A percentile compares a stretch with the other conserved stretches of the same genome.
phyloP scores from a whole-genome alignment of 257 asterid species.

The Scutellaria baicalensis region DNA sequence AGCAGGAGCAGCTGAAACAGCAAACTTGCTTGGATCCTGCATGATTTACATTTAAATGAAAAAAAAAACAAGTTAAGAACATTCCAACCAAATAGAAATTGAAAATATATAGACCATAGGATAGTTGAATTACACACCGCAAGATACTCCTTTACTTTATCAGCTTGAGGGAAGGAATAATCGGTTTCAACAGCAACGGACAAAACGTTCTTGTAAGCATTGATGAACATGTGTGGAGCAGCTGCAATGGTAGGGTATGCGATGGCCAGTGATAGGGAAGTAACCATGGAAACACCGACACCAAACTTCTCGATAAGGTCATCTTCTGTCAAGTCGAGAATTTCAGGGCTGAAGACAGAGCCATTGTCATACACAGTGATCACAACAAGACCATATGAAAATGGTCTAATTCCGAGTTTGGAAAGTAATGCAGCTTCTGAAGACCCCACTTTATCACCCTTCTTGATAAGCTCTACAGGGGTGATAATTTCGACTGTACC shows the following conservation, averaged over 20 bases:
- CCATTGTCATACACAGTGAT: conserved; percentile 73
- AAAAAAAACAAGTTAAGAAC: no score
- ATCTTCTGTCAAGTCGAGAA: conserved; percentile 79
- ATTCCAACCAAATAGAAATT: background rate
- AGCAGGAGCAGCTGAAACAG: conserved; percentile 48
- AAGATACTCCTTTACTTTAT: conserved; percentile 82
- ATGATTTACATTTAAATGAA: background rate
- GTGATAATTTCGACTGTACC: conserved; percentile 97
- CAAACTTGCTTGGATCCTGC: conserved; percentile 87
- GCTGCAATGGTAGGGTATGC: conserved; percentile 89
- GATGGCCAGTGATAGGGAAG: conserved; percentile 62
- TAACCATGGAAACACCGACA: conserved; percentile 66
- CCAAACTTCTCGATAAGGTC: conserved; percentile 77
- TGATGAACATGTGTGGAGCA: conserved; percentile 86
- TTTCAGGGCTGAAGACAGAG: conserved; percentile 84
- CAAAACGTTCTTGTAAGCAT: conserved; percentile 73
- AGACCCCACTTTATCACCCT: conserved; percentile 97
- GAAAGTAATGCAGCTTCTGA: conserved; percentile 94
- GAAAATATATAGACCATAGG: no score
- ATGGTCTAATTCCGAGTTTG: conserved; percentile 90
- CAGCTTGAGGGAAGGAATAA: conserved; percentile 85
- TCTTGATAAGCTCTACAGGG: conserved; percentile 91
- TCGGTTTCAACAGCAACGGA: conserved; percentile 68
- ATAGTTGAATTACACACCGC: conserved; percentile 25
- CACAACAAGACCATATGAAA: conserved; percentile 82